Evolutionary conservation across 495 filamentous ascomycete genomes (phyloP).

Genomic region (Podospora didyma): DNA sequence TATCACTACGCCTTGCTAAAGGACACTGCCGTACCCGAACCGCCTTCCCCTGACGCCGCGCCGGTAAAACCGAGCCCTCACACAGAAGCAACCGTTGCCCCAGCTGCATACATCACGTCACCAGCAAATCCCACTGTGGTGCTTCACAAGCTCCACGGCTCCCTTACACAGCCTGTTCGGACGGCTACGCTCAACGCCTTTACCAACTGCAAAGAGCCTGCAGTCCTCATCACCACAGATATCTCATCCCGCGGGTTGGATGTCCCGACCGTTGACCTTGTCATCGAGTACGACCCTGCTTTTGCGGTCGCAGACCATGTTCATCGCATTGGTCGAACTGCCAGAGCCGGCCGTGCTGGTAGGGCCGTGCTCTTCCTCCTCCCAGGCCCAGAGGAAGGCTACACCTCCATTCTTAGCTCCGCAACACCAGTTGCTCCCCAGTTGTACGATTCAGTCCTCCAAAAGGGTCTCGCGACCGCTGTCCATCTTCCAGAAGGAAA

Average conservation of each 20-base stretch:
- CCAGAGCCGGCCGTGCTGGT: constrained; percentile 85
- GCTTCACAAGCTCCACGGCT: constrained; percentile 88
- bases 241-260: constrained; percentile 93
- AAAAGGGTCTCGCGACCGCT: constrained; percentile 49
- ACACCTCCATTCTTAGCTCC: constrained; percentile 65
- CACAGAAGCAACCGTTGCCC: constrained; percentile 38
- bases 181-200: constrained; percentile 80
- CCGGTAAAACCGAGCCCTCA: constrained; percentile 22
- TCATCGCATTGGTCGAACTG: constrained; percentile 91
- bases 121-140: constrained; percentile 52
- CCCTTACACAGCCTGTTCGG: constrained; percentile 80
- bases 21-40: constrained; percentile 32
- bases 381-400: constrained; percentile 86
- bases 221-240: constrained; percentile 87
- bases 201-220: constrained; percentile 58
- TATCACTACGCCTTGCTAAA: constrained; percentile 91
- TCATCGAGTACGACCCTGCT: constrained; percentile 91
- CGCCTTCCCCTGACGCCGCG: constrained; percentile 25
- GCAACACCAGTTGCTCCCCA: constrained; percentile 31
- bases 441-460: constrained; percentile 46
- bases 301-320: constrained; percentile 89
- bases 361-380: constrained; percentile 83
- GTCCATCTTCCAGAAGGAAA: constrained; percentile 31
- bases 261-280: constrained; percentile 86
- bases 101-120: constrained; percentile 46